A percentile compares a stretch with the other conserved stretches of the same genome.
Conservation (phyloP, 441 rosid genomes). For the Cnidoscolus chayamansa region DNA sequence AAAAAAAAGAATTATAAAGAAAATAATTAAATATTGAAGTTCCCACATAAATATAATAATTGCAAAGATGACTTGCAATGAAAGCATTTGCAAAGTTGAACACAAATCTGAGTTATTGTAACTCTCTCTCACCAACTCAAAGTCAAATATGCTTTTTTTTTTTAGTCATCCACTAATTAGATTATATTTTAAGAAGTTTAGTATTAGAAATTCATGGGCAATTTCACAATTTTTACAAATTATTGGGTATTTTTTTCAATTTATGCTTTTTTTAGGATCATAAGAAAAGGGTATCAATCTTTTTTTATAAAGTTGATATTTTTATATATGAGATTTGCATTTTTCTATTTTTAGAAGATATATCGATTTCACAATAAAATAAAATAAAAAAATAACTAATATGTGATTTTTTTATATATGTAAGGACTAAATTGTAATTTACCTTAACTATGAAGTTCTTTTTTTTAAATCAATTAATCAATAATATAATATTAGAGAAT, state of each 20-base stretch:
- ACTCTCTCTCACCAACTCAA: too few species aligned
- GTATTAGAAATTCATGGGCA: too few species aligned
- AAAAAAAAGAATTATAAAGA: background rate
- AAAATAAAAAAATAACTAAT: too few species aligned
- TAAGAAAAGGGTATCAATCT: background rate
- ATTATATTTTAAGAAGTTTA: too few species aligned
- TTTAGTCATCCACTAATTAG: too few species aligned
- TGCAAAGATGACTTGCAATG: background rate
- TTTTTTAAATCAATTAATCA: too few species aligned
- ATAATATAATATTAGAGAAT: too few species aligned
- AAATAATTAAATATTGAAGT: background rate
- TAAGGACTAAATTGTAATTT: too few species aligned
- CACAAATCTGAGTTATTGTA: conserved; percentile 10
- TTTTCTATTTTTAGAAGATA: background rate
- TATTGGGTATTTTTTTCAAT: background rate
- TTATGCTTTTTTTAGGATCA: background rate
- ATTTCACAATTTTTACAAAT: background rate
- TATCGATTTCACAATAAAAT: too few species aligned
- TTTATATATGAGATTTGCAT: background rate
- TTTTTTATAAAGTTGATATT: background rate
- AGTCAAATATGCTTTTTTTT: too few species aligned
- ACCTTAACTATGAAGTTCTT: too few species aligned
- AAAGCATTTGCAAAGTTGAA: background rate
- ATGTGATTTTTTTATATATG: too few species aligned
- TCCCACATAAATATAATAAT: background rate